A percentile compares a stretch with the other conserved stretches of the same genome.
Conservation (phyloP, 1,284 basidiomycete species). For the Vanrija pseudolonga region DNA sequence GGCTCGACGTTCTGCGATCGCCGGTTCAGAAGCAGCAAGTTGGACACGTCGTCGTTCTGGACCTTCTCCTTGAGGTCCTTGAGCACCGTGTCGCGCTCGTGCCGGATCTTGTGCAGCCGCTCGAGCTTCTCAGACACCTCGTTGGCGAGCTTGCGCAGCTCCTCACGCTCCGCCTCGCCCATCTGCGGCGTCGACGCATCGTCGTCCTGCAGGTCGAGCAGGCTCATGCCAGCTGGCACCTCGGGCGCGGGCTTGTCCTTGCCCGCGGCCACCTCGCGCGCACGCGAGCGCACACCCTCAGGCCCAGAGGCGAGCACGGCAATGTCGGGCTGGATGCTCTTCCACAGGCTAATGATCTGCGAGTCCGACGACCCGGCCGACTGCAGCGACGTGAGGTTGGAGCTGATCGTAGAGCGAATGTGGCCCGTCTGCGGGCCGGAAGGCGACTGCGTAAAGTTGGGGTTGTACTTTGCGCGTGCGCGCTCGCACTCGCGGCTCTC, state of each 20-base stretch:
- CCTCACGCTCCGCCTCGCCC: conserved; percentile 56
- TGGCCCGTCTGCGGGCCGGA: conserved; percentile 68
- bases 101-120: conserved; percentile 72
- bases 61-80: conserved; percentile 91
- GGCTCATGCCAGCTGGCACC: conserved; percentile 27
- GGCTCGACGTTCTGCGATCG: conserved; percentile 80
- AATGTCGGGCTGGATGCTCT: conserved; percentile 65
- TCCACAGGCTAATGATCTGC: conserved; percentile 74
- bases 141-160: conserved; percentile 64
- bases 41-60: conserved; percentile 94
- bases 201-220: conserved; percentile 58
- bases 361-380: conserved; percentile 74
- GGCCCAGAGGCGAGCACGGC: conserved; percentile 55
- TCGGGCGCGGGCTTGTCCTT: conserved; percentile 53
- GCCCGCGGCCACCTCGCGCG: conserved; percentile 57
- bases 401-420: conserved; percentile 74
- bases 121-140: conserved; percentile 75
- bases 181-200: conserved; percentile 45
- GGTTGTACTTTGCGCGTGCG: conserved; percentile 77
- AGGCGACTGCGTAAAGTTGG: conserved; percentile 86
- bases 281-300: conserved; percentile 61
- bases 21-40: conserved; percentile 85
- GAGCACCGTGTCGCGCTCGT: conserved; percentile 78
- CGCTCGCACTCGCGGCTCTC: conserved; percentile 80
- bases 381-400: conserved; percentile 68